These are phyloP conservation scores for Metschnikowia chrysomelidarum DNA, from an alignment of 805 yeast species.

Conservation along the genomic window DNA sequence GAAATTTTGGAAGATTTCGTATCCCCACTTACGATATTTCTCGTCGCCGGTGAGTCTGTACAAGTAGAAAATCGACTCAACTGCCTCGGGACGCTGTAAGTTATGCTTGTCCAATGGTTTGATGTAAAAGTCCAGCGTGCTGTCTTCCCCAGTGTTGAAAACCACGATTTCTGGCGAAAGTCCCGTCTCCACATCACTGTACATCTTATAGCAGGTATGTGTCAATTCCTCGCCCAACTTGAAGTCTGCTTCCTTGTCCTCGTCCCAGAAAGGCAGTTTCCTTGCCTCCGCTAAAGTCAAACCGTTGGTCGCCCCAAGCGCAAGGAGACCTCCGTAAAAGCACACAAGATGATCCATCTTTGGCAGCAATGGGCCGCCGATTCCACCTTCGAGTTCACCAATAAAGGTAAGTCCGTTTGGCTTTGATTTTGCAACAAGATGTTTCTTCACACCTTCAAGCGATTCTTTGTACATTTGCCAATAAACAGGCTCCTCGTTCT, in stretches of 20 bases:
- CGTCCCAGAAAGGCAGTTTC: constrained; percentile 54
- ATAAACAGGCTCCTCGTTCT: constrained; percentile 57
- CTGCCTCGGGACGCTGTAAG: constrained; percentile 91
- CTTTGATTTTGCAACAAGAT: constrained; percentile 55
- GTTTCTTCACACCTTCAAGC: constrained; percentile 70
- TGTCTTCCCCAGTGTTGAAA: constrained; percentile 57
- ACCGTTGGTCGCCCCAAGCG: constrained; percentile 88
- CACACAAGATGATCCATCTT: constrained; percentile 95
- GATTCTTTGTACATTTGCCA: constrained; percentile 74
- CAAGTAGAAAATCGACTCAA: constrained; percentile 78
- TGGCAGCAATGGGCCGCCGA: constrained; percentile 55
- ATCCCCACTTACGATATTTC: constrained; percentile 86
- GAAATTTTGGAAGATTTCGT: constrained; percentile 76
- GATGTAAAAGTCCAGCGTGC: constrained; percentile 57
- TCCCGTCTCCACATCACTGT: constrained; percentile 69
- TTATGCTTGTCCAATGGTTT: constrained; percentile 77
- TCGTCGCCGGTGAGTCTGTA: constrained; percentile 78
- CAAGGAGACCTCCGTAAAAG: constrained; percentile 84
- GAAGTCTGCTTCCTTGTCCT: constrained; percentile 59
- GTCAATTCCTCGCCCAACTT: constrained; percentile 71
- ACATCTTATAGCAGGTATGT: constrained; percentile 81
- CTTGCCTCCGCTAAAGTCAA: constrained; percentile 53
- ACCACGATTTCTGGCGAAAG: constrained; percentile 86
- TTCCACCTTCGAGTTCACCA: constrained; percentile 75
- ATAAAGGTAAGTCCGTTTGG: constrained; percentile 66